Base-by-base conservation (phyloP, 1,284 basidiomycete genomes). In the Sporisorium exsertum region DNA sequence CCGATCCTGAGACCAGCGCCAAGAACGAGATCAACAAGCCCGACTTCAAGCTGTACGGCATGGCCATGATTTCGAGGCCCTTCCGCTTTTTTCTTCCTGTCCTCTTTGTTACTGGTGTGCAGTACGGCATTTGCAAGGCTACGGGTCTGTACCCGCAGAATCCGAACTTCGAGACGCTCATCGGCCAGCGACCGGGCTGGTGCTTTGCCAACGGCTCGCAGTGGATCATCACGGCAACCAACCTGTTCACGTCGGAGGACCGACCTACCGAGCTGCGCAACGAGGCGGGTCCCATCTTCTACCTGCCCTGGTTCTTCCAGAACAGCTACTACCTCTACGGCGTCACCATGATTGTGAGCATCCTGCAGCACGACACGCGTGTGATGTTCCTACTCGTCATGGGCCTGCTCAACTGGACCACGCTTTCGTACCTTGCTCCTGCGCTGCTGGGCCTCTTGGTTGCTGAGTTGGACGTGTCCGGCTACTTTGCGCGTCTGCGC, bases 321-420 rank as follows among this genome's bases (percentile, higher is more conserved):
- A 69, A 69, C 65, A 72, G 66, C 64, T 77, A 69, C 64, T 77
- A 77, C 51, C 43, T 72, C 15, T 77, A 77, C 26, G 70, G 66
- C 29, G 10, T 66, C 26, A 64, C 63, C 15, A 60, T 72, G 66
- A 66, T 77, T 26, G 58, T 69, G 42, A 40, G 58, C 45, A 55
- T 72, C 32, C 40, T 77, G 24, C 69, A 69, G 42, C 49, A 24
- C 9, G 74, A 77, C 45, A 72, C 74, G 4, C 58, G 74, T 5
- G 59, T 77, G 16, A 49, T 56, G 5, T 69, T 77, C 51, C 33
- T 72, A 50, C 2, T 58, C 0, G 43, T 69, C 3, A 54, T 77
- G 58, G 65, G 35, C 1, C 42, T 72, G 32, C 62, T 77, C 37
- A 67, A 65, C 49, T 77, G 69, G 70, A 47, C 43, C 33, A 69